Conservation (phyloP, 805 yeast genomes). For the Candida easanensis region DNA sequence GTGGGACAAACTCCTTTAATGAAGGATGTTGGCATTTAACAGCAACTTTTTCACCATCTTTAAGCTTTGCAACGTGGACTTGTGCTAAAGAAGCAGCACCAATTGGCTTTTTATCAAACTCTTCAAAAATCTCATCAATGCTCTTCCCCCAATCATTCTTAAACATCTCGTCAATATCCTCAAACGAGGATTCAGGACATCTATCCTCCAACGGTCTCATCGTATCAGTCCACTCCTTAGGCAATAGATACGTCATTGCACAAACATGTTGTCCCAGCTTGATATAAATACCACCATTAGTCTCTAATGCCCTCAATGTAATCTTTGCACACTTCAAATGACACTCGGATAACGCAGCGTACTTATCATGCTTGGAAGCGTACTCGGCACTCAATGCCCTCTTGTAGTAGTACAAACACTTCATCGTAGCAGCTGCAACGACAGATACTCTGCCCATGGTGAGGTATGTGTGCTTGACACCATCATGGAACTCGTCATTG, state of each 20-base stretch:
- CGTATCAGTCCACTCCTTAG: constrained; percentile 91
- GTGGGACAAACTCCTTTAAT: constrained; percentile 80
- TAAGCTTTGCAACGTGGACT: constrained; percentile 76
- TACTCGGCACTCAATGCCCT: constrained; percentile 47
- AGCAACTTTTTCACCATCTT: constrained; percentile 70
- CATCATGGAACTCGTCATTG: constrained; percentile 17
- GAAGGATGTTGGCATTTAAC: constrained; percentile 95
- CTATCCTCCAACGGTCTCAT: constrained; percentile 91
- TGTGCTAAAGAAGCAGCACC: constrained; percentile 98
- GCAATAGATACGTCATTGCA: constrained; percentile 88
- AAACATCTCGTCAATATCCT: constrained; percentile 68
- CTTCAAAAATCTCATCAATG: constrained; percentile 61
- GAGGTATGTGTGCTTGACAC: constrained; percentile 12
- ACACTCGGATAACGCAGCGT: constrained; percentile 55
- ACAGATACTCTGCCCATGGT: constrained; percentile 17
- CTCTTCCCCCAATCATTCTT: constrained; percentile 57
- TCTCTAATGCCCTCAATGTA: constrained; percentile 74
- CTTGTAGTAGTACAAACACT: constrained; percentile 73
- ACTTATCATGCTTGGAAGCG: constrained; percentile 43
- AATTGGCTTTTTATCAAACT: constrained; percentile 70
- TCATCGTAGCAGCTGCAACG: constrained; percentile 63
- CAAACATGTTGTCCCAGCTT: constrained; percentile 93
- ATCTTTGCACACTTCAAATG: constrained; percentile 76
- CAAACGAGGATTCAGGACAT: constrained; percentile 78
- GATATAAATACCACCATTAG: constrained; percentile 90